phyloP scores from a whole-genome alignment of 2,329 filamentous ascomycete genomes.

The Aspergillus clavatus region DNA sequence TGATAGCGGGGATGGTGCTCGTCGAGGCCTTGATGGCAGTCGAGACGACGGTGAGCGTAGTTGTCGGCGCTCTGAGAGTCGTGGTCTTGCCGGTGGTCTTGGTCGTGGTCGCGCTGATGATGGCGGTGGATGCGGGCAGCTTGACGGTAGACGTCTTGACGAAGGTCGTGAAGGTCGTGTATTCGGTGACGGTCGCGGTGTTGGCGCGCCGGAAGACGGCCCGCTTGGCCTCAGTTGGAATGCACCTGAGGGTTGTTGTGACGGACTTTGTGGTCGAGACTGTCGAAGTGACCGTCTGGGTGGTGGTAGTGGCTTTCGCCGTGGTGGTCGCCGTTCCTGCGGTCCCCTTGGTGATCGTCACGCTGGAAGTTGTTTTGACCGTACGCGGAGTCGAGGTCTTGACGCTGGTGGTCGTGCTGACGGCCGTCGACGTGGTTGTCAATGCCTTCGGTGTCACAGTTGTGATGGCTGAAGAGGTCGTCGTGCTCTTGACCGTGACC shows the following conservation, averaged over 20 bases:
- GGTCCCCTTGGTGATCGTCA: conserved; percentile 27
- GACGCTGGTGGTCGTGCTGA: conserved; percentile 1
- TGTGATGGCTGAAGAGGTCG: conserved; percentile 1
- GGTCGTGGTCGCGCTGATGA: conserved; percentile 8
- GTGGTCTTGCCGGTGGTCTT: conserved; percentile 9
- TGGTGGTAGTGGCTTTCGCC: background rate
- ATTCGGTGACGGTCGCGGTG: background rate
- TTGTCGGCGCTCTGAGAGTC: conserved; percentile 18
- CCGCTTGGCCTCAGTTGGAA: background rate
- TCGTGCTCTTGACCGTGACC: conserved; percentile 7
- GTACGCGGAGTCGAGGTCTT: background rate
- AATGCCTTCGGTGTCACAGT: conserved; percentile 7
- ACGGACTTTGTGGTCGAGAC: background rate
- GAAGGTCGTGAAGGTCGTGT: background rate
- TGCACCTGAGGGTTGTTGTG: background rate
- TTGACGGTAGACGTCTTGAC: background rate
- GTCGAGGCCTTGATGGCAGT: conserved; percentile 10
- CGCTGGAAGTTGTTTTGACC: background rate
- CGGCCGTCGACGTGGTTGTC: conserved; percentile 1
- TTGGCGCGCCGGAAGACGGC: background rate
- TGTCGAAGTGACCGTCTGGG: background rate
- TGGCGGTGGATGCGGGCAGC: conserved; percentile 13
- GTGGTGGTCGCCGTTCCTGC: background rate
- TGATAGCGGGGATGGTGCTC: conserved; percentile 9
- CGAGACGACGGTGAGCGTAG: conserved; percentile 12